Base-by-base conservation (phyloP, 2,329 filamentous ascomycete species). In the Septoria linicola region DNA sequence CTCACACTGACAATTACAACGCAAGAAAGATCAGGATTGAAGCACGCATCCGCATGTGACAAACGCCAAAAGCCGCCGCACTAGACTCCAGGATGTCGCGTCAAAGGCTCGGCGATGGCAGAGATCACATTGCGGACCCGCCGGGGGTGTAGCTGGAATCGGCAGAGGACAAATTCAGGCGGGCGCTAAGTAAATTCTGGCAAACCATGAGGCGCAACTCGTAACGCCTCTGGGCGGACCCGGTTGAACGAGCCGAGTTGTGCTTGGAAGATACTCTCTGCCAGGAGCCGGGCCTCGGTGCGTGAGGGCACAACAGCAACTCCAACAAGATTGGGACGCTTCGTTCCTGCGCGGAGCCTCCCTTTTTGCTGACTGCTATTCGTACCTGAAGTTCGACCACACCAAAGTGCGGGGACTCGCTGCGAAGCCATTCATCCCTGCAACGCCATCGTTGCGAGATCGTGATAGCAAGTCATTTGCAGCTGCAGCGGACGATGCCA, bases 61-160 rank as follows among this genome's bases (percentile, higher is more conserved):
- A 47, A 14, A 32, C 17, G 4, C 20, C 34, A 39, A 31, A 31
- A 8, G 40, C 20, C 13, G 17, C 19, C 11, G n/a, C 6, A n/a
- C 10, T 27, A 21, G 25, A 31, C 25, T 30, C 35, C 27, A 32
- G 44, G 44, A 17, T 34, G 19, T 32, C 36, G 44, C 27, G 36
- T 41, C 27, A 31, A 17, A 48, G 44, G 35, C 44, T 48, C 34
- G 44, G 44, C 44, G 44, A 21, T 11, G 44, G 44, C 44, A 40
- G n/a, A 17, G 44, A 40, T 40, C 35, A 14, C 35, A 23, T 16
- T 40, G 34, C 35, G 34, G 34, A 3, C 44, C 35, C 35, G 35
- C 44, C 21, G 23, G 23, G 17, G 36, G 21, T 20, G 25, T 40
- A 21, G 35, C 35, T 31, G 23, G 6, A 37, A 47, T 30, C 34